phyloP scores from a whole-genome alignment of 2,329 filamentous ascomycete species.

The Cladosporium sp. region DNA sequence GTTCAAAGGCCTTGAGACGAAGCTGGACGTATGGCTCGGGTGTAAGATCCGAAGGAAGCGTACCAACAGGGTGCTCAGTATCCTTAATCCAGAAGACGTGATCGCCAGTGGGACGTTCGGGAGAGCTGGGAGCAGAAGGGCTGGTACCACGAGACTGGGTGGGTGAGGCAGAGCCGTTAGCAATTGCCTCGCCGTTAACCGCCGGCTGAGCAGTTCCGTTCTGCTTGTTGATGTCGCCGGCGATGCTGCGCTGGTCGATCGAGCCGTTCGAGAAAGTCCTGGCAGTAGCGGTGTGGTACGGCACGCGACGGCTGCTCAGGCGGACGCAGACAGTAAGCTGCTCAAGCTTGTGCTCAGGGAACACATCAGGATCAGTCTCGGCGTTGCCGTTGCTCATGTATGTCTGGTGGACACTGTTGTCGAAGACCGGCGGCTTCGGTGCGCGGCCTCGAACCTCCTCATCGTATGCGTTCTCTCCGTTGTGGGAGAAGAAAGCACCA shows the following conservation, averaged over 20 bases:
- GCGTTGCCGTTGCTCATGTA: conserved; percentile 22
- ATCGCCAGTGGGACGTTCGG: conserved; percentile 22
- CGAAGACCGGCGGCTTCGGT: conserved; percentile 33
- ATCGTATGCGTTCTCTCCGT: conserved; percentile 26
- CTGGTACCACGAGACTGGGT: conserved; percentile 5
- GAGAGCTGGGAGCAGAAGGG: conserved; percentile 22
- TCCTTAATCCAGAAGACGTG: conserved; percentile 55
- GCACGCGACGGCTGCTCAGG: conserved; percentile 31
- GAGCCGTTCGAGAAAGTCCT: conserved; percentile 58
- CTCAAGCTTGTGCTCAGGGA: conserved; percentile 55
- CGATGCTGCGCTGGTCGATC: conserved; percentile 55
- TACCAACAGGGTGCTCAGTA: conserved; percentile 44
- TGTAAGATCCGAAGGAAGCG: conserved; percentile 45
- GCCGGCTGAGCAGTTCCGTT: conserved; percentile 39
- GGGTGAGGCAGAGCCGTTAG: conserved; percentile 26
- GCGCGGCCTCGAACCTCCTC: conserved; percentile 33
- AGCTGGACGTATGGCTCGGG: conserved; percentile 52
- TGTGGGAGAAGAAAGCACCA: conserved; percentile 25
- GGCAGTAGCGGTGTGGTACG: conserved; percentile 43
- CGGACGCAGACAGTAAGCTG: conserved; percentile 55
- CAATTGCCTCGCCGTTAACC: conserved; percentile 37
- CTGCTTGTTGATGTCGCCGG: conserved; percentile 48
- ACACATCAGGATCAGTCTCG: conserved; percentile 44
- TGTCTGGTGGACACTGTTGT: conserved; percentile 26
- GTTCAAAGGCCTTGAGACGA: conserved; percentile 51